Evolutionary conservation across 2,329 filamentous ascomycete genomes (phyloP), one percentile per base, ranked within the genome.

Genomic region (Trichoderma brevicompactum): DNA sequence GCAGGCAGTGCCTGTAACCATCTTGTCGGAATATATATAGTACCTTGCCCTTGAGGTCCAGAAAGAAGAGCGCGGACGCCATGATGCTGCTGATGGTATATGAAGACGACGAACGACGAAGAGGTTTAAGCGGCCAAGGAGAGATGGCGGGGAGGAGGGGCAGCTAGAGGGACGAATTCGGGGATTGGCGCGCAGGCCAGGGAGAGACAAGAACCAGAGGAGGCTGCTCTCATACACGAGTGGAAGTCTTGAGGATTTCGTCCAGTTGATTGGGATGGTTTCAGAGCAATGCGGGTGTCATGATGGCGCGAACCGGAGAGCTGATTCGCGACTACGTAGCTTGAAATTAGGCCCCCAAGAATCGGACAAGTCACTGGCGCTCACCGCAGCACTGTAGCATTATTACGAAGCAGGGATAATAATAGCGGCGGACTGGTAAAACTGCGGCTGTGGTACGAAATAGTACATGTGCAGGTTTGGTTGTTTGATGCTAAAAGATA

Each of bases 21-120:
- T 32, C 41, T 17, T 44, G 19, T 15, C 5, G 13, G 38, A 12
- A 7, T 48, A 8, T 38, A 8, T 38, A 54, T 15, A 69, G 70
- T 58, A 96, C 93, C 91, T 99, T 99, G 92, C 95, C 95, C 92
- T 99, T 99, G 72, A 99, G 86, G 80, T 99, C 95, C 74, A 99
- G 90, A 79, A 99, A 99, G 87, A 99, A 99, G 75, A 99, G 78
- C 70, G 95, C 95, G 67, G 95, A 99, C 72, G 95, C 95, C 95
- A 99, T 99, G 77, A 73, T 84, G 80, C 74, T 52, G 66, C 64
- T 67, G 56, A 65, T 65, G 59, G 65, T 65, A 65, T 58, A 46
- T 59, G 15, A 64, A 69, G 67, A 70, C 69, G 69, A 50, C 44
- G 56, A 49, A 41, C 17, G 52, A 48, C 34, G 32, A 12, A n/a